phyloP scores from a whole-genome alignment of 257 asterid genomes.

The Fraxinus cuspidata region DNA sequence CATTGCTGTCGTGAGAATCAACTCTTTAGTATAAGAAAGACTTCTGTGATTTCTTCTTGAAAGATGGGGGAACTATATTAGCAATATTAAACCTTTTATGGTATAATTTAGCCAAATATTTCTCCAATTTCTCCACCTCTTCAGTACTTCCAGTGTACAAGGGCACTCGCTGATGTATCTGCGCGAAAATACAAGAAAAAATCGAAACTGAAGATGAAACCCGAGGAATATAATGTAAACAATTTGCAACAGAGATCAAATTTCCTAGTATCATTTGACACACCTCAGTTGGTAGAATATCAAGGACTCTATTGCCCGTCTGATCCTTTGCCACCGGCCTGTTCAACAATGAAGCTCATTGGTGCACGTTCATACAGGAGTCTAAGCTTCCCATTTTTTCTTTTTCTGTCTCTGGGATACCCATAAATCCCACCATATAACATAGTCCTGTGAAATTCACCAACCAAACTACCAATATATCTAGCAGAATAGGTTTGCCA shows the following conservation, averaged over 20 bases:
- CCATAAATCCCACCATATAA: constrained; percentile 93
- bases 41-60: constrained; percentile 3
- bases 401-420: constrained; percentile 74
- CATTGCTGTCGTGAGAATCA: too few species aligned
- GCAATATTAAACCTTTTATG: constrained; percentile 11
- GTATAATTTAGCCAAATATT: constrained; percentile 57
- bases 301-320: constrained; percentile 85
- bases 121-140: constrained; percentile 89
- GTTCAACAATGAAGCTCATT: constrained; percentile 92
- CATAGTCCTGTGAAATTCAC: constrained; percentile 82
- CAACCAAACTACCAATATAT: constrained; percentile 89
- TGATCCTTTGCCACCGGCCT: constrained; percentile 94
- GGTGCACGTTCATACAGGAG: constrained; percentile 98
- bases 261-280: constrained; percentile 11
- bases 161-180: constrained; percentile 87
- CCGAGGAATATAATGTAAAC: background rate
- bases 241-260: background rate
- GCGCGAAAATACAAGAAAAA: constrained; percentile 27
- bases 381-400: constrained; percentile 89
- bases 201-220: background rate
- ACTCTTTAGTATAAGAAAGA: too few species aligned
- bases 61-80: background rate
- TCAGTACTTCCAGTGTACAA: constrained; percentile 86
- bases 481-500: constrained; percentile 95
- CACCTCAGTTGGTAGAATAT: constrained; percentile 86